Base-by-base conservation (phyloP, 2,329 filamentous ascomycete genomes). In the Colletotrichum endophyticum region DNA sequence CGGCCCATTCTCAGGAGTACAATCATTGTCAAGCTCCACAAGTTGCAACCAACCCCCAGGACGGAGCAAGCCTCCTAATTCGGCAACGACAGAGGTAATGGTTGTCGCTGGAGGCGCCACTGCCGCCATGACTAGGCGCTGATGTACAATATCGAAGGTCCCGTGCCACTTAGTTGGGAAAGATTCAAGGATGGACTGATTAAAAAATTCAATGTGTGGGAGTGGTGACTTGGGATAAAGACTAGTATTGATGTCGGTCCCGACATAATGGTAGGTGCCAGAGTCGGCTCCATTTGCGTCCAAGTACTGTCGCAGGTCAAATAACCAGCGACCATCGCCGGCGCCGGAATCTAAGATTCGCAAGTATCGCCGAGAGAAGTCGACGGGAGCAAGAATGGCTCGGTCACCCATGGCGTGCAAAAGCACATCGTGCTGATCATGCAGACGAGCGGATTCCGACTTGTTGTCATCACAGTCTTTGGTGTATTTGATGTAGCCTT, bases 31-130 rank as follows among this genome's bases (percentile, higher is more conserved):
- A 28, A 67, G 22, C 39, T 67, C 64, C 12, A 67, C 64, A 12
- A 71, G 72, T 22, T 75, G 72, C 13, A 75, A 53, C 72, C 72
- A 75, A 8, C 66, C 72, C 7, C 72, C 66, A 7, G 72, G 72
- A 22, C 69, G 62, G 8, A 75, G 66, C 15, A 75, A 44, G 56
- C 66, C 27, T 12, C 66, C 36, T 6, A 75, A 59, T 28, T 39
- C 15, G 11, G 39, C 27, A n/a, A 19, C 27, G 7, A 56, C 66
- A 44, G 59, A 69, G 19, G 39, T 16, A 53, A 69, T 75, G 56
- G 57, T 68, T n/a, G 64, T 32, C 19, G n/a, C 57, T 8, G 66
- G 66, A 22, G 66, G 66, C 56, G 53, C 5, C 27, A 67, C 57
- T 57, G 66, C 34, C 22, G 56, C 56, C 72, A 64, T 68, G 22